Evolutionary conservation across 768 basidiomycete species (phyloP).

Genomic region (Leccinum broughii): DNA sequence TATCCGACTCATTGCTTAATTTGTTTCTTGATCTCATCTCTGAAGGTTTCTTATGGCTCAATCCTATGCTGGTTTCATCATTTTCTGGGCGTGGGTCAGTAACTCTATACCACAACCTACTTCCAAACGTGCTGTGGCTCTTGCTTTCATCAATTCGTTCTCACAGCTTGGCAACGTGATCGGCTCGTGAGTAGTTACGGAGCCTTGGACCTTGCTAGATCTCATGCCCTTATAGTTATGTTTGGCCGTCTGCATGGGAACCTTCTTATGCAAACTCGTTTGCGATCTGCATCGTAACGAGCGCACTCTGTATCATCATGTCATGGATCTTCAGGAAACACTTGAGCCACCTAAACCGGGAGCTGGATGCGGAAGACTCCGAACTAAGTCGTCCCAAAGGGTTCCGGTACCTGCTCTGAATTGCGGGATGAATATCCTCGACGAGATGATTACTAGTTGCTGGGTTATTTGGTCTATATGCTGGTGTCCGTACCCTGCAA

Average conservation of each 20-base stretch:
- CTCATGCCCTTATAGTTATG: conserved; percentile 43
- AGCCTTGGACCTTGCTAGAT: neutral
- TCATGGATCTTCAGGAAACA: conserved; percentile 50
- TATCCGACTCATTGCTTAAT: neutral
- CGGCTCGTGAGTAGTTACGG: conserved; percentile 60
- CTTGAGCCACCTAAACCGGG: conserved; percentile 41
- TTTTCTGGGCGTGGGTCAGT: conserved; percentile 55
- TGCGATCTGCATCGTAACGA: conserved; percentile 67
- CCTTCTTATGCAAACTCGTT: conserved; percentile 71
- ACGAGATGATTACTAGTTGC: neutral
- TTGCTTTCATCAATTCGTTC: conserved; percentile 81
- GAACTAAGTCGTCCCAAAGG: conserved; percentile 36
- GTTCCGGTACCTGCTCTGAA: conserved; percentile 49
- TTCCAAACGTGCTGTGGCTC: conserved; percentile 85
- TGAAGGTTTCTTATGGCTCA: conserved; percentile 75
- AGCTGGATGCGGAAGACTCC: conserved; percentile 41
- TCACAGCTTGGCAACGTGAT: conserved; percentile 82
- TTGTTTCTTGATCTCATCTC: conserved; percentile 1
- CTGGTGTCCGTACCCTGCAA: neutral
- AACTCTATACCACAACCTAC: conserved; percentile 73
- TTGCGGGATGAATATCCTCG: neutral
- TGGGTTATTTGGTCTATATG: neutral
- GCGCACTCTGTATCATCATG: conserved; percentile 49
- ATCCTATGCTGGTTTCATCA: conserved; percentile 70
- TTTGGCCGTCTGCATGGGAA: conserved; percentile 71